These are phyloP conservation scores for Fusarium dimerum DNA, from an alignment of 2,329 filamentous ascomycete genomes.

Conservation along the genomic window DNA sequence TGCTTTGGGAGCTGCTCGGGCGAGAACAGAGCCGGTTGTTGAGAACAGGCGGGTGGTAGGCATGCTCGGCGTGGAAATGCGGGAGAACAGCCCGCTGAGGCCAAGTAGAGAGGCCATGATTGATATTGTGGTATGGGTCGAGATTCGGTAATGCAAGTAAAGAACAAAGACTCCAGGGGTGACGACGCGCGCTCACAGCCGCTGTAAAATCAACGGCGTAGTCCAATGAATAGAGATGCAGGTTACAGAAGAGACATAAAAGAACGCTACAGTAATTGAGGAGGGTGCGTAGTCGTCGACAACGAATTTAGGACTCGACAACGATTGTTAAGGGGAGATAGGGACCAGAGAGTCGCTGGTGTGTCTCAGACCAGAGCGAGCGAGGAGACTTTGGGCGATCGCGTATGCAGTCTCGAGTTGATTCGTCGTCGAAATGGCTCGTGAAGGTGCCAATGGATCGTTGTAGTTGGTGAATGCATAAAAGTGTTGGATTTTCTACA, in stretches of 20 bases:
- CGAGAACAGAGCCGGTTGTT: conserved; percentile 33
- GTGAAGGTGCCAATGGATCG: not conserved
- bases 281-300: no score
- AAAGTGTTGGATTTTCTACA: conserved; percentile 14
- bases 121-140: conserved; percentile 6
- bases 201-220: not conserved
- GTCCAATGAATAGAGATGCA: no score
- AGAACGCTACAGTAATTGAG: no score
- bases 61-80: conserved; percentile 13
- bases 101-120: conserved; percentile 33
- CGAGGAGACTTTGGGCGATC: no score
- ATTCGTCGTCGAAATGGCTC: not conserved
- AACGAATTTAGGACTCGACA: no score
- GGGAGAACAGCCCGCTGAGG: conserved; percentile 34
- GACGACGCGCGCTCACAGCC: no score
- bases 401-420: no score
- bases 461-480: not conserved
- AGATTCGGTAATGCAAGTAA: not conserved
- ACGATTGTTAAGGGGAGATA: no score
- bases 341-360: no score
- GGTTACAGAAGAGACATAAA: no score
- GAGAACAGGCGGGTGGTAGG: conserved; percentile 32
- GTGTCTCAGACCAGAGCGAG: no score
- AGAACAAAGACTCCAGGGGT: conserved; percentile 7
- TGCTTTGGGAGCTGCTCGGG: conserved; percentile 31